Conservation (phyloP, 1,139 yeast genomes). For the Saccharomyces pastorianus region DNA sequence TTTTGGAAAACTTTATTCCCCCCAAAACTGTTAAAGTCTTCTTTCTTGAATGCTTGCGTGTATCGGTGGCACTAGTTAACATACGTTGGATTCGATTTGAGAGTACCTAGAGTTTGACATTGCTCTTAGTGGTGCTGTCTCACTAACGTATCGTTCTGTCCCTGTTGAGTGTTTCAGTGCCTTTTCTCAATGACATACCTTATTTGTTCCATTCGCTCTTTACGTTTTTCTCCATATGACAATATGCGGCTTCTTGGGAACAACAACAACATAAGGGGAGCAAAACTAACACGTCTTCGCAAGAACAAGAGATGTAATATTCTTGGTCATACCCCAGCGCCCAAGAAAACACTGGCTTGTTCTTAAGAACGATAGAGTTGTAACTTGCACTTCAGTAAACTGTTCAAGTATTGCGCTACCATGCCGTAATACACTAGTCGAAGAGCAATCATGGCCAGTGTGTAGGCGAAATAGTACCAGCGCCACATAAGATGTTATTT, state of each 20-base stretch:
- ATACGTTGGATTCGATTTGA: conserved; percentile 36
- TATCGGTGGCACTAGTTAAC: conserved; percentile 10
- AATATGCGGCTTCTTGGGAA: neutral
- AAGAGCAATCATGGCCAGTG: neutral
- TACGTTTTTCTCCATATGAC: neutral
- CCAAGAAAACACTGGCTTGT: too few relatives aligned
- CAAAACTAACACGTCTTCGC: too few relatives aligned
- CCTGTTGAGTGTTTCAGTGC: neutral
- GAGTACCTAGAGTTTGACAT: conserved; percentile 40
- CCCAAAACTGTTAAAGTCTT: neutral
- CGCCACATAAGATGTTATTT: neutral
- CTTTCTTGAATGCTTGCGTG: neutral
- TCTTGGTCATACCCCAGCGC: neutral
- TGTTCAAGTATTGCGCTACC: too few relatives aligned
- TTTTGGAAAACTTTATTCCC: too few relatives aligned
- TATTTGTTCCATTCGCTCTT: neutral
- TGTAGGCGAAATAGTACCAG: neutral
- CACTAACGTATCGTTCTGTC: neutral
- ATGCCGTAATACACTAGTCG: too few relatives aligned
- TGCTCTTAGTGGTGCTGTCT: neutral
- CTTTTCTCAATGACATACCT: neutral
- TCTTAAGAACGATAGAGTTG: too few relatives aligned
- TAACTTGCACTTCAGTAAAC: too few relatives aligned
- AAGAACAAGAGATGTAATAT: too few relatives aligned
- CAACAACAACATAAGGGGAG: neutral